Percentiles rank a stretch among this genome's conserved stretches.
Conservation (phyloP, 345 rosid genomes). For the Gossypium turneri region DNA sequence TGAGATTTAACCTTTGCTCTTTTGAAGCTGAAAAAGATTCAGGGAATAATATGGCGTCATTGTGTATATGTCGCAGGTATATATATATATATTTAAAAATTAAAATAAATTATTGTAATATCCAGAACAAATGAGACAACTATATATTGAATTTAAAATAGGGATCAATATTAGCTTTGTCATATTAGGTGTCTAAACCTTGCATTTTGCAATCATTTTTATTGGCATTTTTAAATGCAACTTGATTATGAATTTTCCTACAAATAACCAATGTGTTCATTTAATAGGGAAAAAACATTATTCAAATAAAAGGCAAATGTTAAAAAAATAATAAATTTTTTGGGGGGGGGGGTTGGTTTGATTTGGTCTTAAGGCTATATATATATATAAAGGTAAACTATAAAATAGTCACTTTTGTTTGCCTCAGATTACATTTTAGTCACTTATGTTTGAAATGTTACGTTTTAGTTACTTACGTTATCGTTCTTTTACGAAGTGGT, state of each 20-base stretch:
- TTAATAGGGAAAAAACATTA: no score
- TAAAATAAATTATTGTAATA: not conserved
- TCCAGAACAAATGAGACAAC: not conserved
- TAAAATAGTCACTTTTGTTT: no score
- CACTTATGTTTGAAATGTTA: no score
- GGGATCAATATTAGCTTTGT: not conserved
- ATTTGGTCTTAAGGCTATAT: not conserved
- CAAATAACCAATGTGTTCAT: no score
- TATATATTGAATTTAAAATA: not conserved
- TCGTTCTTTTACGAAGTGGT: no score
- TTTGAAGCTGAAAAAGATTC: not conserved
- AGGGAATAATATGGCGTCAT: not conserved
- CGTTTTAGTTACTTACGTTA: no score
- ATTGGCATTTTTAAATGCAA: not conserved
- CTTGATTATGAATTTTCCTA: not conserved
- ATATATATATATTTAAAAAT: not conserved
- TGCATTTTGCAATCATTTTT: not conserved
- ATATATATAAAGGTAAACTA: no score
- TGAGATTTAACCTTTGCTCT: not conserved
- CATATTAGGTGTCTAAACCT: not conserved
- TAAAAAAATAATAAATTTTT: accelerated
- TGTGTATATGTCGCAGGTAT: not conserved
- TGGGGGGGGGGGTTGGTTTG: not conserved
- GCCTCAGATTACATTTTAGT: no score
- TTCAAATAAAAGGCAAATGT: no score